A percentile compares a stretch with the other conserved stretches of the same genome.
These are phyloP conservation scores for Dentipellis fragilis DNA, from an alignment of 768 basidiomycete genomes.

Conservation along the genomic window DNA sequence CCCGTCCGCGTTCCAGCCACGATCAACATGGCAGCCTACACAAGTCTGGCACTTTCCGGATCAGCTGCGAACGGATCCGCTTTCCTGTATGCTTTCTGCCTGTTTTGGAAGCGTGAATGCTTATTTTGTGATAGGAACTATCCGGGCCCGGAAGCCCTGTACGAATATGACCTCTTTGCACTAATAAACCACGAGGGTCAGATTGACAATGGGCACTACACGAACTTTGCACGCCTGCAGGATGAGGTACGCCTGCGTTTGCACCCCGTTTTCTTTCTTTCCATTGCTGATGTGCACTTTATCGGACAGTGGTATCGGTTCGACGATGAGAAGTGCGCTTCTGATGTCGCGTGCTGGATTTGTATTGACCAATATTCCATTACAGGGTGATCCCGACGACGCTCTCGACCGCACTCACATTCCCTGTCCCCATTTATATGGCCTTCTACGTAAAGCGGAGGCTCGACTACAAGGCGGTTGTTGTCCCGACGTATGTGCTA, in stretches of 20 bases:
- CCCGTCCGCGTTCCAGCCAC: constrained; percentile 73
- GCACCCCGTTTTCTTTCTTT: neutral
- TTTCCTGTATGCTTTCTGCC: neutral
- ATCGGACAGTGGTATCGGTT: constrained; percentile 76
- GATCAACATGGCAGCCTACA: constrained; percentile 85
- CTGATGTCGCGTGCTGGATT: neutral
- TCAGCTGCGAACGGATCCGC: constrained; percentile 8
- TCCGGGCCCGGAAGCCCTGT: constrained; percentile 57
- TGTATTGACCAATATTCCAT: no score
- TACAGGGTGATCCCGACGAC: constrained; percentile 62
- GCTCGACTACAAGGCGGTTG: constrained; percentile 65
- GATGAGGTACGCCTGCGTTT: constrained; percentile 55
- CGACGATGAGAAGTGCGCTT: constrained; percentile 81
- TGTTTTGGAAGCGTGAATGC: neutral
- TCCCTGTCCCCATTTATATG: constrained; percentile 74
- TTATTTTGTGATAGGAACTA: constrained; percentile 21
- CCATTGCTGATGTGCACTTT: neutral
- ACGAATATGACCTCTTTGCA: constrained; percentile 85
- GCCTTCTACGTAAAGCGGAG: constrained; percentile 91
- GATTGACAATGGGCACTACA: constrained; percentile 93
- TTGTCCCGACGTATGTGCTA: constrained; percentile 9
- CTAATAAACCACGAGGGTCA: constrained; percentile 94
- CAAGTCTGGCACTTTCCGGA: constrained; percentile 42
- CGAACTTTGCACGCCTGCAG: constrained; percentile 72
- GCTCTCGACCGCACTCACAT: constrained; percentile 50